Conservation (phyloP, 495 filamentous ascomycete species). For the Xylaria longipes region DNA sequence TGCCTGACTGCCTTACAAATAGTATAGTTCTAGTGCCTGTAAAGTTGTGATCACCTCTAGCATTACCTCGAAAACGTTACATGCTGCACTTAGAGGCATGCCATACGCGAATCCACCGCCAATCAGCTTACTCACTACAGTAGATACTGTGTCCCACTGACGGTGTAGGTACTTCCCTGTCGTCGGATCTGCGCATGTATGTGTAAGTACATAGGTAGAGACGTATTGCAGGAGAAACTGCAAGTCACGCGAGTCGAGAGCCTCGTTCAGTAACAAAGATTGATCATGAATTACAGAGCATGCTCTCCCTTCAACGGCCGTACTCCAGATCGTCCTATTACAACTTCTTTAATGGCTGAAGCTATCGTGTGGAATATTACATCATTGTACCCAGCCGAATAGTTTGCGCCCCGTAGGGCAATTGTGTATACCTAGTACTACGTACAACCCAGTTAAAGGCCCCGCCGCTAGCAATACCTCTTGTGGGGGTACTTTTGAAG, state of each 20-base stretch:
- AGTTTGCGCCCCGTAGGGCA: not conserved
- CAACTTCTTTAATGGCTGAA: not conserved
- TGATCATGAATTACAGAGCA: not conserved
- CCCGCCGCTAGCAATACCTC: not conserved
- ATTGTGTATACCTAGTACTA: not conserved
- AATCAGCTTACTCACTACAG: not conserved
- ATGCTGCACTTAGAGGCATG: not conserved
- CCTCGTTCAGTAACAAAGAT: not conserved
- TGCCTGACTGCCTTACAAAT: not conserved
- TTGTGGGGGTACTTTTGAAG: not conserved
- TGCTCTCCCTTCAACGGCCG: not conserved
- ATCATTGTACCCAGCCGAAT: not conserved
- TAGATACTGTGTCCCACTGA: slow-evolving; percentile 3
- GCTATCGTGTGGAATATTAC: not conserved
- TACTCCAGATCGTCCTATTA: not conserved
- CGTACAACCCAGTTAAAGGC: not conserved
- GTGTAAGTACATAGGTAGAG: too few species aligned
- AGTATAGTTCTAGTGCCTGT: not conserved
- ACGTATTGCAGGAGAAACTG: not conserved
- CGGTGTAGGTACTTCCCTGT: not conserved
- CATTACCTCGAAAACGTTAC: not conserved
- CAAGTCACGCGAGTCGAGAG: not conserved
- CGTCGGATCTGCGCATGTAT: slow-evolving; percentile 1
- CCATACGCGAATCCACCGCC: not conserved
- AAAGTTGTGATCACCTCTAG: slow-evolving; percentile 14